Evolutionary conservation across 2,329 filamentous ascomycete genomes (phyloP), one percentile per base, ranked within the genome.

Genomic region (Fusarium falciforme): DNA sequence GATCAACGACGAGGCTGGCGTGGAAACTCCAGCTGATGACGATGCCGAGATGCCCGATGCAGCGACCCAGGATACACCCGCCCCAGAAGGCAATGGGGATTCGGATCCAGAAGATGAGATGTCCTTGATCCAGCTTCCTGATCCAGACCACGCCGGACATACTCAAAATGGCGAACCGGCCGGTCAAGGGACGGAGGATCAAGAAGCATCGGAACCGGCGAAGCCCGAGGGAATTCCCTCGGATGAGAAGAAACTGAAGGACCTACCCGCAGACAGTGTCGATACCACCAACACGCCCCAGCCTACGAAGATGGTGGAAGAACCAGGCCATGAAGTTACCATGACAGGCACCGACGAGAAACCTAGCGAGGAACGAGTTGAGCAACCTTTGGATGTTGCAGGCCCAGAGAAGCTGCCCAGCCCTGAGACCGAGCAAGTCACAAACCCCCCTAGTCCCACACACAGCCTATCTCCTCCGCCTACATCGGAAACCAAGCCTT

Each of bases 401-500:
- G 75, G 81, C 22, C 54, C 75, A 4, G 68, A 80, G 7, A 81
- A 83, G 49, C 80, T 79, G 2, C 74, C 76, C 4, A 87, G 80
- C 44, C 82, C 85, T 0, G 85, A 86, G 54, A 86, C 84, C 0
- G 86, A 87, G 42, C 81, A 79, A 0, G 77, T 82, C 2, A 87
- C 85, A 3, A 85, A 84, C 31, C 81, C 81, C 2, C 82, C 80
- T 2, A 88, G 86, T 66, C 80, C 80, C 25, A n/a, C 83, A 83
- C 60, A 82, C 17, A 89, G 84, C 58, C 84, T 85, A 64, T 87
- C 87, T 0, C 86, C 87, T 2, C 83, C 80, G 7, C 64, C 75
- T 2, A 86, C 85, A 0, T 85, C 86, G 7, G 87, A 89, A 64
- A 87, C 86, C 0, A 89, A 87, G 54, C 85, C 84, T 1, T 87